Conservation (phyloP, 257 asterid genomes). For the Thymus mandschuricus region DNA sequence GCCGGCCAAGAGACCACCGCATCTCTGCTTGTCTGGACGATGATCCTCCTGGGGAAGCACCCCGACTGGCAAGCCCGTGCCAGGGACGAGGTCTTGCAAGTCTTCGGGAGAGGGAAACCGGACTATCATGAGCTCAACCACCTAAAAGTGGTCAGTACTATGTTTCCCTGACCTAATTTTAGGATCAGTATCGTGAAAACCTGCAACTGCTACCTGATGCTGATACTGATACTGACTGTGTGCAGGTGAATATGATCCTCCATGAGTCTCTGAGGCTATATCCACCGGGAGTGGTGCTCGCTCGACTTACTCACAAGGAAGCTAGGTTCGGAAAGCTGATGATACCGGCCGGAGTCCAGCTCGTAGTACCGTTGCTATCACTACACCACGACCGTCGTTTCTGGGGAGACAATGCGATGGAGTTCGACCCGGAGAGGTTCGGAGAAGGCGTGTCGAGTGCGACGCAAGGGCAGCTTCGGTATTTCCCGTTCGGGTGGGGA, state of each 20-base stretch:
- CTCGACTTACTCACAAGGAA: no score
- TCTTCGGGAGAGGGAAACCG: slow-evolving; percentile 26
- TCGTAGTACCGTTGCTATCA: slow-evolving; percentile 20
- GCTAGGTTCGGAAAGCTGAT: slow-evolving; percentile 15
- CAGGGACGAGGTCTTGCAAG: slow-evolving; percentile 42
- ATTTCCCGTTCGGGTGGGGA: slow-evolving; percentile 43
- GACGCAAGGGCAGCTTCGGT: slow-evolving; percentile 6
- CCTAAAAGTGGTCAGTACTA: no score
- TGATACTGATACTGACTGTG: no score
- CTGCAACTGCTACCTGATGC: no score
- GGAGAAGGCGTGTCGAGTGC: slow-evolving; percentile 40
- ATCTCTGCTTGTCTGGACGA: no score
- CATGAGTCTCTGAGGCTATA: no score
- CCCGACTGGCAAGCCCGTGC: slow-evolving; percentile 46
- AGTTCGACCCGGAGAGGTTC: slow-evolving; percentile 42
- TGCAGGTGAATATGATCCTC: no score
- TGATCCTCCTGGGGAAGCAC: slow-evolving; percentile 29
- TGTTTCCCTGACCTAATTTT: no score
- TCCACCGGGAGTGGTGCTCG: no score
- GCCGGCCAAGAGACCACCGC: no score
- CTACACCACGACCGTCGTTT: slow-evolving; percentile 35
- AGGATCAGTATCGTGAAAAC: no score
- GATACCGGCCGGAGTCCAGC: slow-evolving; percentile 35
- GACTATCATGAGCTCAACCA: no score
- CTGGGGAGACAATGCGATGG: slow-evolving; percentile 40